Percentiles rank a stretch among this genome's conserved stretches.
Evolutionary conservation across 441 rosid species (phyloP).

Genomic region (Croton laevigatus): DNA sequence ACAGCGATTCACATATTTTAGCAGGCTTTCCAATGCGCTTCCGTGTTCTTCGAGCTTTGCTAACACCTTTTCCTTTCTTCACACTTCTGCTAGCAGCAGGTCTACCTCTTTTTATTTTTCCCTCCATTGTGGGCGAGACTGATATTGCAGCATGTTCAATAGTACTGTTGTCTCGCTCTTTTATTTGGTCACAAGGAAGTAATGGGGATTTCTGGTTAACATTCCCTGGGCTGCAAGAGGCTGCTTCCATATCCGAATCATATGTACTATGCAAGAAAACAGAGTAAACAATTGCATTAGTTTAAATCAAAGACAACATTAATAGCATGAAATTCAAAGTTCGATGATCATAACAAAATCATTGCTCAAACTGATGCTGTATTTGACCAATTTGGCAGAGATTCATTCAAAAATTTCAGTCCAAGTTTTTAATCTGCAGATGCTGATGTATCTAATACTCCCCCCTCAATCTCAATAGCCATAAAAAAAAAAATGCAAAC

Average conservation of each 20-base stretch:
- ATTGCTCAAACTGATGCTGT: not conserved
- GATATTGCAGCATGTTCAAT: conserved; percentile 19
- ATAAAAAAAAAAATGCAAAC: not conserved
- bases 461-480: not conserved
- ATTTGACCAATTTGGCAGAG: not conserved
- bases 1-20: conserved; percentile 47
- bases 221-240: conserved; percentile 16
- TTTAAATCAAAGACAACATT: too few relatives aligned
- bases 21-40: conserved; percentile 47
- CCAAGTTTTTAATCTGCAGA: not conserved
- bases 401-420: not conserved
- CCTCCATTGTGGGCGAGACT: conserved; percentile 29
- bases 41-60: conserved; percentile 38
- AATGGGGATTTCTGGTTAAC: conserved; percentile 22
- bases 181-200: conserved; percentile 18
- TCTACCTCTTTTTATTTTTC: conserved; percentile 51
- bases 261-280: conserved; percentile 32
- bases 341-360: not conserved
- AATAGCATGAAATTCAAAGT: not conserved
- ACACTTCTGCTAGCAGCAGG: conserved; percentile 40
- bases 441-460: too few relatives aligned
- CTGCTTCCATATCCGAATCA: conserved; percentile 36
- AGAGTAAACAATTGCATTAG: not conserved
- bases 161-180: conserved; percentile 16
- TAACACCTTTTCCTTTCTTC: conserved; percentile 40